phyloP scores from a whole-genome alignment of 306 rosid species.

The Mimosa bimucronata region DNA sequence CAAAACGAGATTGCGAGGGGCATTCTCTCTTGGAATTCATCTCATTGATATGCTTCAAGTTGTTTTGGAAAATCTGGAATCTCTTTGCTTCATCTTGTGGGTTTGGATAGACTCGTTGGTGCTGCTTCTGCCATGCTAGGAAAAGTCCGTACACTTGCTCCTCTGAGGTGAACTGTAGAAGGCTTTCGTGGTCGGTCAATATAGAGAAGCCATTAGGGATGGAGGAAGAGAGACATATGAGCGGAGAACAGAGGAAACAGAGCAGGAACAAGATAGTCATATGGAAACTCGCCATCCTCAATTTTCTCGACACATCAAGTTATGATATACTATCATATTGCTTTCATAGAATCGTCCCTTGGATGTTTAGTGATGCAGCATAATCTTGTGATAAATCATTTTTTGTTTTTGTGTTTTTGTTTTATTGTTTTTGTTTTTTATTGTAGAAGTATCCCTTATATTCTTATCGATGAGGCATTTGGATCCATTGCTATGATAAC shows the following conservation, averaged over 20 bases:
- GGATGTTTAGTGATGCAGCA: neutral
- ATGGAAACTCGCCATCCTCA: conserved; percentile 38
- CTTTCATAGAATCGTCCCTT: neutral
- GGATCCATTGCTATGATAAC: neutral
- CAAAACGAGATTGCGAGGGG: conserved; percentile 36
- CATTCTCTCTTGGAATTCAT: conserved; percentile 49
- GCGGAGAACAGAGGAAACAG: conserved; percentile 42
- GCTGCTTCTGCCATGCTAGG: conserved; percentile 56
- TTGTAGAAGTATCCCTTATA: neutral
- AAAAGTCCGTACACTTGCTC: conserved; percentile 51
- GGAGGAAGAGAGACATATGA: conserved; percentile 40
- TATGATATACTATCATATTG: neutral
- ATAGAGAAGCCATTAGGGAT: conserved; percentile 47
- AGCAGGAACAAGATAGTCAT: conserved; percentile 33
- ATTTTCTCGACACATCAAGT: neutral
- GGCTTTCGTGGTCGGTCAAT: conserved; percentile 18
- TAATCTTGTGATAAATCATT: no score
- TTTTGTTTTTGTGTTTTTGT: no score
- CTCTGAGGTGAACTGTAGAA: conserved; percentile 43
- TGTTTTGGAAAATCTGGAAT: conserved; percentile 57
- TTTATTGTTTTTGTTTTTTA: no score
- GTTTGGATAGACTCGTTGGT: conserved; percentile 50
- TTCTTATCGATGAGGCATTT: neutral
- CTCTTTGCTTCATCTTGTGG: conserved; percentile 45
- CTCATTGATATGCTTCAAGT: conserved; percentile 52